Evolutionary conservation across 2,329 filamentous ascomycete species (phyloP).

Genomic region (Colletotrichum sp.): DNA sequence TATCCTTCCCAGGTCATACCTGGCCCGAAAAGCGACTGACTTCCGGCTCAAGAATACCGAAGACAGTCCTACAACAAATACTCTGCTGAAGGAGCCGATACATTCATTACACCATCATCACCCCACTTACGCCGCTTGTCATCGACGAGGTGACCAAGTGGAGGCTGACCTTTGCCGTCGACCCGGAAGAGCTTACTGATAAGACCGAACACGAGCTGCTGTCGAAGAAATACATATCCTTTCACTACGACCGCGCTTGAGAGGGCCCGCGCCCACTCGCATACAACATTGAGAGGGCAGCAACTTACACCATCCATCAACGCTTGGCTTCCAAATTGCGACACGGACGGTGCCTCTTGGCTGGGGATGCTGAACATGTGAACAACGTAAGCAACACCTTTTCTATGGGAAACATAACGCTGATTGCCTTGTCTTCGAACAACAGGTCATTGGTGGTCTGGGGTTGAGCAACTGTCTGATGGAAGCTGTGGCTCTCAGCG

Average conservation of each 20-base stretch:
- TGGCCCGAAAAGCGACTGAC: background rate
- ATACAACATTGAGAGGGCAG: background rate
- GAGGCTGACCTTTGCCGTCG: background rate
- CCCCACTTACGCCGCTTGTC: background rate
- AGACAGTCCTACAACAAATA: background rate
- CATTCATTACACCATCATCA: background rate
- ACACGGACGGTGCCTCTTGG: background rate
- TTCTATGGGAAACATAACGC: background rate
- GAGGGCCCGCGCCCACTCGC: background rate
- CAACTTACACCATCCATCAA: background rate
- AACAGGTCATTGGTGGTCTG: background rate
- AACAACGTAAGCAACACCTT: background rate
- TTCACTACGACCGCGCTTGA: background rate
- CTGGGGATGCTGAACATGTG: background rate
- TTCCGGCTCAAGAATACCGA: background rate
- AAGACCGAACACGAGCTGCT: background rate
- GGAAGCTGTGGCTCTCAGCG: background rate
- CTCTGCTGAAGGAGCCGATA: background rate
- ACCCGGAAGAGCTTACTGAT: background rate
- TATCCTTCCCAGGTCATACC: background rate
- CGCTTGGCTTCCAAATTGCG: background rate
- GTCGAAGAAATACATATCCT: background rate
- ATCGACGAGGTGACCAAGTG: background rate
- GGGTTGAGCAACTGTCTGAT: background rate
- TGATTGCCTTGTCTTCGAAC: background rate